Evolutionary conservation across 2,329 filamentous ascomycete species (phyloP), one percentile per base, ranked within the genome.

Genomic region (Fusarium denticulatum): DNA sequence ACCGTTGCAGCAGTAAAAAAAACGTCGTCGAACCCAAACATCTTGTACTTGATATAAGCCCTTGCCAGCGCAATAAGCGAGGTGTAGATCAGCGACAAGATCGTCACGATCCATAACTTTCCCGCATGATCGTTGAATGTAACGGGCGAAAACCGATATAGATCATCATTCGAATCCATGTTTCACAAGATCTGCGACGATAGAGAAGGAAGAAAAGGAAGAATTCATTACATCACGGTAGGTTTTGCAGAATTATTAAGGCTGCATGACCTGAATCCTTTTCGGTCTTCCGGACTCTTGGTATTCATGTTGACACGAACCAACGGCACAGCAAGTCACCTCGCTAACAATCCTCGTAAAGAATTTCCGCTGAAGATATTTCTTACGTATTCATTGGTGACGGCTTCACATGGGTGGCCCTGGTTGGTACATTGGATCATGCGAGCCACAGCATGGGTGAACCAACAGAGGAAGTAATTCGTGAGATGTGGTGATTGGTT

Each of bases 61-160:
- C 74, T 61, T 14, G 72, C 66, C 26, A 55, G 26, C 6, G 59
- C 69, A 22, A 76, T 64, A 64, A 71, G 64, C 20, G 49, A 26
- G 32, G 47, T 67, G 61, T 76, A 76, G 61, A 76, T 75, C 42
- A 76, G 61, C 11, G 74, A 73, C 46, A 76, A 30, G 22, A 75
- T 73, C 1, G 74, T 71, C 20, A 76, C 43, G 50, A 76, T 76
- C 74, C 74, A 76, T 32, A 76, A 30, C 45, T 73, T 60, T 7
- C 74, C 74, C 0, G 74, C 74, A 65, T 76, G 74, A 15, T 76
- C 74, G 34, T 69, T 60, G 30, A 45, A 45, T 8, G 71, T 45
- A 37, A 76, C 57, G 16, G 74, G 71, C 3, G 74, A 71, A 36
- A 76, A 68, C 11, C 63, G 60, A 40, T 49, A 34, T 15, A 47